Evolutionary conservation across 768 basidiomycete genomes (phyloP), one percentile per base, ranked within the genome.

Genomic region (Tulasnella sp.): DNA sequence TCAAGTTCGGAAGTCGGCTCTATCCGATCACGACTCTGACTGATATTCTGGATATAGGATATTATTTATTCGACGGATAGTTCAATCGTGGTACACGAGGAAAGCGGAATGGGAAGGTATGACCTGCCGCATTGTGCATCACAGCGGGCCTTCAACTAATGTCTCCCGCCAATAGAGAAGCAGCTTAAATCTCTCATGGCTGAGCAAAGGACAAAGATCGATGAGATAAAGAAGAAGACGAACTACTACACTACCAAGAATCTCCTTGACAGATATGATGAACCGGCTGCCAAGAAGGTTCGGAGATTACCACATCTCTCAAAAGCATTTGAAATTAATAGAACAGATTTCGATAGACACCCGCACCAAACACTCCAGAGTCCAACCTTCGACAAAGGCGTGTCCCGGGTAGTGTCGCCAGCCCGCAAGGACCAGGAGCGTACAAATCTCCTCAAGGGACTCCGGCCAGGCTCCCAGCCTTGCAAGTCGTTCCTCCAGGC

Each of bases 201-300:
- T 66, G 75, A 85, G 66, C 91, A 93, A 63, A 84, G 88, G 19
- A 76, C 78, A 22, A 92, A 88, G 67, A 80, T 99, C 38, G 92
- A 94, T 63, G 93, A 96, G 65, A 89, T 98, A 64, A 99, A 99
- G 78, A 91, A 92, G 74, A 92, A 88, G 69, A 97, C 93, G 1
- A 94, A 97, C 65, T 99, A 89, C 70, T 90, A 99, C 68, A 81
- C 81, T 10, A 99, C 92, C 27, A 83, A 87, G 53, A 89, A 85
- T 65, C 76, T 99, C 46, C 75, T 99, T 17, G 91, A 94, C 68
- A 81, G 83, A 59, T 97, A 96, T 66, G 94, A 94, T 63, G 87
- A 87, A 38, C 66, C 72, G 4, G 60, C 72, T 17, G 68, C 76
- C 2, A 61, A 68, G 49, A 59, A 59, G 48, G 57, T 51, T 17